phyloP scores from a whole-genome alignment of 2,329 filamentous ascomycete species.

The Proliferodiscus dingleyae region DNA sequence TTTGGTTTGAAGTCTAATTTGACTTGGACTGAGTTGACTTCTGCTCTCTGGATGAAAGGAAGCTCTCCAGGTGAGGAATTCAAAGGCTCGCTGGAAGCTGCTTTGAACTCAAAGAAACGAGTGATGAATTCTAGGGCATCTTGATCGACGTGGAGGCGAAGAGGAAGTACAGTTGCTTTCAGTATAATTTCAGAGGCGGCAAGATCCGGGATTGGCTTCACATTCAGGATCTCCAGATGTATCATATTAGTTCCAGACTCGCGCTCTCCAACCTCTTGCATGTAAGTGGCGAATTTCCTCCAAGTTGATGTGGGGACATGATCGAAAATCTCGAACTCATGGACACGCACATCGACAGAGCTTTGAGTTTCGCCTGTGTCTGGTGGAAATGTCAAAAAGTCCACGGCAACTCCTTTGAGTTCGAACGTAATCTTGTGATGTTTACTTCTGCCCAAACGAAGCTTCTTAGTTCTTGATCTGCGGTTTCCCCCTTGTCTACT shows the following conservation, averaged over 20 bases:
- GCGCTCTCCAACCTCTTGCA: conserved; percentile 78
- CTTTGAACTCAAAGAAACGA: conserved; percentile 96
- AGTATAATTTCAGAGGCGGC: conserved; percentile 87
- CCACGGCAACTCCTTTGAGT: conserved; percentile 75
- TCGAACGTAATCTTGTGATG: conserved; percentile 96
- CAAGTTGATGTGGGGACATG: conserved; percentile 93
- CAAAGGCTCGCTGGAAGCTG: conserved; percentile 52
- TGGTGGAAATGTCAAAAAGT: conserved; percentile 75
- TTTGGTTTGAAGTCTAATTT: conserved; percentile 97
- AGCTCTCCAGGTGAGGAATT: conserved; percentile 62
- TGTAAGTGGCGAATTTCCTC: conserved; percentile 96
- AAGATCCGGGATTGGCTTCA: conserved; percentile 77
- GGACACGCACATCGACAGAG: conserved; percentile 77
- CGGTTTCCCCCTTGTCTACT: conserved; percentile 40
- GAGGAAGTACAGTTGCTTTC: conserved; percentile 70
- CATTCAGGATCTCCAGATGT: conserved; percentile 80
- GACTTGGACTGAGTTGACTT: conserved; percentile 77
- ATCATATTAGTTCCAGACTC: conserved; percentile 87
- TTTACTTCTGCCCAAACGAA: conserved; percentile 79
- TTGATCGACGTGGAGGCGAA: conserved; percentile 92
- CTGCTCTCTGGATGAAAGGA: conserved; percentile 84
- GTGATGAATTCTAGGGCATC: conserved; percentile 96
- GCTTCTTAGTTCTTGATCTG: conserved; percentile 44
- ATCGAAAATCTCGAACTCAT: conserved; percentile 85
- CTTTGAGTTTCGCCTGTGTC: conserved; percentile 76